Evolutionary conservation across 805 yeast genomes (phyloP), one percentile per base, ranked within the genome.

Genomic region (Candida suzukii): DNA sequence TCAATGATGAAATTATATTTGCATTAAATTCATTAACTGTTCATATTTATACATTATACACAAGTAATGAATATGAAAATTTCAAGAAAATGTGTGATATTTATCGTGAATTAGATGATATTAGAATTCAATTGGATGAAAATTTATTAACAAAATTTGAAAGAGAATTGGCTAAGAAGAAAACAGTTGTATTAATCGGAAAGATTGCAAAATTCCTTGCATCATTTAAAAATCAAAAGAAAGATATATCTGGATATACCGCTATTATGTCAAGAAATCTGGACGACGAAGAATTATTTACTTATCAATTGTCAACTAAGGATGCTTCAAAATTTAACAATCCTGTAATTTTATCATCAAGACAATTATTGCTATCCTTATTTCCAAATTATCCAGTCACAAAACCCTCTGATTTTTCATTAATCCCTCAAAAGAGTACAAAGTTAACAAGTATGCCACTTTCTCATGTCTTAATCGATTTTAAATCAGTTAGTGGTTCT

Each of bases 381-480:
- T 76, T 83, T 11, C 81, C 88, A 16, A 77, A 78, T 47, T 86
- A 76, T 58, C 95, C 95, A 2, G 57, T 67, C 4, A 50, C 61
- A 7, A 63, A 60, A 36, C 52, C 57, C n/a, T 51, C 63, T 21
- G 47, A 59, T 3, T 30, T 47, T 4, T 53, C 57, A 2, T 56
- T 75, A 41, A 58, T 57, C n/a, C 79, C 85, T 2, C 58, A 62
- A 14, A 64, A 67, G 24, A 69, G 71, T 49, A 58, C 64, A 31
- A 69, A 70, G 44, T 76, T 79, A 48, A 61, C 61, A 35, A 68
- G 69, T 28, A 72, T 72, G 4, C 69, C 75, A 4, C 77, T 83
- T 2, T 70, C 80, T 4, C 88, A 85, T 56, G 76, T 87, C 42
- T 60, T 86, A 57, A 86, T 84, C 35, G 93, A 84, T 57, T 82